Evolutionary conservation across 345 rosid genomes (phyloP), one percentile per base, ranked within the genome.

Genomic region (Microcos paniculata): DNA sequence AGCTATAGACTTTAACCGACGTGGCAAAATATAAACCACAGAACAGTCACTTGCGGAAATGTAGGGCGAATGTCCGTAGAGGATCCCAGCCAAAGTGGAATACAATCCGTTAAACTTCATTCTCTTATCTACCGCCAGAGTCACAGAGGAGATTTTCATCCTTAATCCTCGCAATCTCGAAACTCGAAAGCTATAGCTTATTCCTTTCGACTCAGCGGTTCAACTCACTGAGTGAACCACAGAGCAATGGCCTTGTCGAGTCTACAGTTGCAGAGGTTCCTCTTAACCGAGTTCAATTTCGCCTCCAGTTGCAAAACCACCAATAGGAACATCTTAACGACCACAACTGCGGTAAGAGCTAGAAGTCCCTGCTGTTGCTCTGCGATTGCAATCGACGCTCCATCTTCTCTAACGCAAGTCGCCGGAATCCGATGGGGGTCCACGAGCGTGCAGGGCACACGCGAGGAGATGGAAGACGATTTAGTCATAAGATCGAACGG

Each of bases 391-490:
- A 90, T 94, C 69, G 90, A 92, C 75, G 87, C 87, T 11, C 93
- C 95, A 16, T 89, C 98, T 67, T 86, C 97, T 6, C 31, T 89
- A 26, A 15, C 90, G 1, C 91, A 84, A 10, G 86, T 81, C 30
- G 78, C 88, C 2, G 91, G 95, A 14, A 79, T 94, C 73, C 87
- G 96, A 14, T 91, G 90, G 91, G 98, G 98, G 0, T 89, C 81
- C 75, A 75, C 88, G 21, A 86, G 87, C 79, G 66, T 91, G 75
- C 97, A 94, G 83, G 98, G 98, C n/a, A 46, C 51, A 3, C 89
- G 98, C 28, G 97, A 94, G 8, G 98, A 90, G 84, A 94, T 91
- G 98, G 98, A 94, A 80, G 98, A 94, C 55, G 89, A 78, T 31
- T 74, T 91, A 71, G 85, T 88, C 24, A 73, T 94, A 65, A 88